phyloP scores from a whole-genome alignment of 192 early-diverging fungal genomes.

The Powellomyces hirtus region DNA sequence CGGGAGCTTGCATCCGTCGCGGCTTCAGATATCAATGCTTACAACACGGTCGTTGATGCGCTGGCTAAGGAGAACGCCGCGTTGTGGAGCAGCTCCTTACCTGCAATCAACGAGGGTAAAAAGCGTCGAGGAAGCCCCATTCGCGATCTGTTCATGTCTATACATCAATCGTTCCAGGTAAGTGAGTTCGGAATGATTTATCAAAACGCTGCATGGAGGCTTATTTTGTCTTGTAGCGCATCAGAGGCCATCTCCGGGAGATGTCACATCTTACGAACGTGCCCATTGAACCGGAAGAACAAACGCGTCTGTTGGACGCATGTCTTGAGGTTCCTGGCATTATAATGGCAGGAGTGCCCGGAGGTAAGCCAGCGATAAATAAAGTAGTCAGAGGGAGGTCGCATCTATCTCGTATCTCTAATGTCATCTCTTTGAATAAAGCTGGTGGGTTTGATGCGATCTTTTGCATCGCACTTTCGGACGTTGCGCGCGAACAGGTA shows the following conservation, averaged over 20 bases:
- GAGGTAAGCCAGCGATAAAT: constrained; percentile 53
- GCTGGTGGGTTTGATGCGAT: constrained; percentile 98
- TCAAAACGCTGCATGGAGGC: not conserved
- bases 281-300: constrained; percentile 86
- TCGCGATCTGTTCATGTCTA: not conserved
- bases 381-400: not conserved
- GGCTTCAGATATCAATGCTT: constrained; percentile 30
- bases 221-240: constrained; percentile 19
- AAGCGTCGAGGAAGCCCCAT: too few relatives aligned
- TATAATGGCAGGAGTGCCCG: constrained; percentile 92
- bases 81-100: not conserved
- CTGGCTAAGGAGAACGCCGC: constrained; percentile 38
- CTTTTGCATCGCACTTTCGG: constrained; percentile 67
- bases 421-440: constrained; percentile 15
- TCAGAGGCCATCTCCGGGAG: constrained; percentile 68
- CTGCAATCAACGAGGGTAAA: too few relatives aligned
- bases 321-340: constrained; percentile 78
- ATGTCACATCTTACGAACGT: constrained; percentile 74
- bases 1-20: constrained; percentile 36
- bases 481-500: constrained; percentile 8
- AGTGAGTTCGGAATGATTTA: not conserved
- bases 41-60: constrained; percentile 47
- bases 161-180: not conserved
- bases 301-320: constrained; percentile 83
- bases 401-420: not conserved